These are phyloP conservation scores for Aspergillus felis DNA, from an alignment of 2,329 filamentous ascomycete species.

Conservation along the genomic window DNA sequence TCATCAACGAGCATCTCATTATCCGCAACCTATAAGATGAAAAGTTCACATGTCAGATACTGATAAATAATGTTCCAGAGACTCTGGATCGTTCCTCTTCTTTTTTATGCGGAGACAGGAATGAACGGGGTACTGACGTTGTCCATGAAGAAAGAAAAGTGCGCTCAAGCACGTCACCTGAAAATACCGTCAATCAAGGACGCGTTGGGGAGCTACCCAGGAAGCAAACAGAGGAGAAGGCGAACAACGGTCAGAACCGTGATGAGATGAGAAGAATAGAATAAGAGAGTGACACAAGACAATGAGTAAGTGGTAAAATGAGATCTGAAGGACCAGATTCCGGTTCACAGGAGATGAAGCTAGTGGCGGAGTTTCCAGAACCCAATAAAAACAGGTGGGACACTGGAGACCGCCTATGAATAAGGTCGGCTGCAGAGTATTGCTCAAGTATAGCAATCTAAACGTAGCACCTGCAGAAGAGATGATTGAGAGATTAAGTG, in stretches of 20 bases:
- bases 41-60: conserved; percentile 26
- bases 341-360: conserved; percentile 14
- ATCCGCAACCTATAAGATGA: conserved; percentile 47
- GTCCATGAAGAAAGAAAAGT: conserved; percentile 40
- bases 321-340: conserved; percentile 18
- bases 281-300: conserved; percentile 7
- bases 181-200: conserved; percentile 22
- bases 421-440: neutral
- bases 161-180: conserved; percentile 29
- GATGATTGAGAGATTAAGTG: neutral
- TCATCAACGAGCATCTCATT: conserved; percentile 62
- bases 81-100: neutral
- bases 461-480: neutral
- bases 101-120: neutral
- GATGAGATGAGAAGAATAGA: conserved; percentile 3
- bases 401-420: neutral
- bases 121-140: conserved; percentile 34
- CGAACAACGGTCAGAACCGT: conserved; percentile 2
- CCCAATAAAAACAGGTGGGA: conserved; percentile 15
- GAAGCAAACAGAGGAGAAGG: conserved; percentile 2
- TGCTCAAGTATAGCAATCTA: neutral
- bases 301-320: conserved; percentile 15
- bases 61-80: conserved; percentile 4
- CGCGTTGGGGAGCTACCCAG: conserved; percentile 1
- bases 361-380: conserved; percentile 21